Conservation (phyloP, 2,329 filamentous ascomycete species). For the Scopulariopsis brevicaulis region DNA sequence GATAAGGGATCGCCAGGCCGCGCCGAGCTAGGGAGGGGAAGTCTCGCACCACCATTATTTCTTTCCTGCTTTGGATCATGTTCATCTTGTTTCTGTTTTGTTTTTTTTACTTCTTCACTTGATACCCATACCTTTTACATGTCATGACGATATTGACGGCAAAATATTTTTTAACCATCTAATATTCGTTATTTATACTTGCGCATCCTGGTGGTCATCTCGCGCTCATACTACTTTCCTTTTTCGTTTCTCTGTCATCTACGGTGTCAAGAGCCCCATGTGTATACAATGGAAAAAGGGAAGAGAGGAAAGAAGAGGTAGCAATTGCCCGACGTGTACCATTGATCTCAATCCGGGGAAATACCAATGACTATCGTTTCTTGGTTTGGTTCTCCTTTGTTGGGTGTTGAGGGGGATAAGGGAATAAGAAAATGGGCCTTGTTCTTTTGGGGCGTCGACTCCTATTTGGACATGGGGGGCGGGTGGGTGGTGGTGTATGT, state of each 20-base stretch:
- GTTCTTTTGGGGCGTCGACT: background rate
- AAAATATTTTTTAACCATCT: background rate
- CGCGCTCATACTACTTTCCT: background rate
- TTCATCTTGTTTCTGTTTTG: background rate
- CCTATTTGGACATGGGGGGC: background rate
- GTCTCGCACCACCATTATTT: background rate
- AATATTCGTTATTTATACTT: background rate
- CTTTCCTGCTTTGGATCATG: conserved; percentile 4
- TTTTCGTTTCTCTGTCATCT: background rate
- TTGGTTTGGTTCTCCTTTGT: conserved; percentile 4
- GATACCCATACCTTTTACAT: background rate
- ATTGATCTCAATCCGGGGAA: background rate
- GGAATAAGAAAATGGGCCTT: background rate
- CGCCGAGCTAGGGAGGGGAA: background rate
- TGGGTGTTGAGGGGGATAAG: background rate
- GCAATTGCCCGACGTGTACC: background rate
- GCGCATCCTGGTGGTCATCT: background rate
- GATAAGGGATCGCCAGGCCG: conserved; percentile 31
- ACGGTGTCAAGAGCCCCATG: background rate
- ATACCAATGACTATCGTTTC: background rate
- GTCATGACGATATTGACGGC: background rate
- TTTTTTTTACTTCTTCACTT: background rate
- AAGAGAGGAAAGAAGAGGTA: background rate
- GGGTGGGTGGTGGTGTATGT: background rate
- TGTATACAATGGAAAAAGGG: background rate